These are phyloP conservation scores for Neophaeococcomyces aloes DNA, from an alignment of 2,329 filamentous ascomycete genomes.

Conservation along the genomic window DNA sequence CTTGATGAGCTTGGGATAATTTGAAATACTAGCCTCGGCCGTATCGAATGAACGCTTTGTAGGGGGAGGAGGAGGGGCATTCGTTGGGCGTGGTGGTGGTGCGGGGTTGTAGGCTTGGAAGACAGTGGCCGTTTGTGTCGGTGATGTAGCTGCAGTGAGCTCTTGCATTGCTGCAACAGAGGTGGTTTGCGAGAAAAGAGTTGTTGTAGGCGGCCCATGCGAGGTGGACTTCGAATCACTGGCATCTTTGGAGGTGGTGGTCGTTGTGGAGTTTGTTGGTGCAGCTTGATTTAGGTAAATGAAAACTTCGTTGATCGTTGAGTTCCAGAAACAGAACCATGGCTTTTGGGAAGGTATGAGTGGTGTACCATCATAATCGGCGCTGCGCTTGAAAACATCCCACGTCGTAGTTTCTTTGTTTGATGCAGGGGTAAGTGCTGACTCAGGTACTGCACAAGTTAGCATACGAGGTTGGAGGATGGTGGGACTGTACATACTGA, in stretches of 20 bases:
- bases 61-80: conserved; percentile 16
- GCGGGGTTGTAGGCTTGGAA: conserved; percentile 17
- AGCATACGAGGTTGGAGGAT: background rate
- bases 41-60: conserved; percentile 13
- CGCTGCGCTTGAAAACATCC: conserved; percentile 8
- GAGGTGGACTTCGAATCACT: conserved; percentile 6
- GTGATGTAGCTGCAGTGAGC: background rate
- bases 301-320: conserved; percentile 56
- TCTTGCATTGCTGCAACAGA: background rate
- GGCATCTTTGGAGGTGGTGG: conserved; percentile 1
- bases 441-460: conserved; percentile 7
- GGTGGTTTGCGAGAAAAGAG: conserved; percentile 3
- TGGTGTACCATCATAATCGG: conserved; percentile 31
- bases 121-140: conserved; percentile 5
- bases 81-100: conserved; percentile 10
- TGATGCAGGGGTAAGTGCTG: background rate
- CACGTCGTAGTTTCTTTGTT: background rate
- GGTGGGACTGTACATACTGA: conserved; percentile 25
- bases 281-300: conserved; percentile 51
- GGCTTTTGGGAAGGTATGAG: conserved; percentile 48
- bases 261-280: conserved; percentile 22
- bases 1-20: conserved; percentile 48
- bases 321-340: conserved; percentile 63
- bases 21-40: conserved; percentile 15
- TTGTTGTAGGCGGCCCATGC: conserved; percentile 11